Conservation (phyloP, 2,329 filamentous ascomycete genomes). For the Triangularia setosa region DNA sequence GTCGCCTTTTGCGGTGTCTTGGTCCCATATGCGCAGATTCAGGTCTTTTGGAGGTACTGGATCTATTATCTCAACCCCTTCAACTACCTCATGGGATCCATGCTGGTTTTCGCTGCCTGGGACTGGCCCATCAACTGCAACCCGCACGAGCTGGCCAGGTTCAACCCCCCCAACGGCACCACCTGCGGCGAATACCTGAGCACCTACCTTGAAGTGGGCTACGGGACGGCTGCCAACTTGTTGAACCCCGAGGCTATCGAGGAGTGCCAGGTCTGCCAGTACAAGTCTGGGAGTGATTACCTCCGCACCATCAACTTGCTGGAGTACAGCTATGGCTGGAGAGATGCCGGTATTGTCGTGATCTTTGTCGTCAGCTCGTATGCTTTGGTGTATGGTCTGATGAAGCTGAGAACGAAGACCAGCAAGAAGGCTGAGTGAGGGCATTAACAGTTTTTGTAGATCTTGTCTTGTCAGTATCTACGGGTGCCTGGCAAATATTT, state of each 20-base stretch:
- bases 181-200: slow-evolving; percentile 57
- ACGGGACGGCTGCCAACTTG: slow-evolving; percentile 48
- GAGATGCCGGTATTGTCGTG: slow-evolving; percentile 57
- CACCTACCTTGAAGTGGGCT: slow-evolving; percentile 43
- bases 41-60: slow-evolving; percentile 65
- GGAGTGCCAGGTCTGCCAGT: slow-evolving; percentile 60
- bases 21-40: slow-evolving; percentile 61
- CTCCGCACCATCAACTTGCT: slow-evolving; percentile 55
- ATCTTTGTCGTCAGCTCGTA: slow-evolving; percentile 55
- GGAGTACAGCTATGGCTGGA: slow-evolving; percentile 62
- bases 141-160: slow-evolving; percentile 46
- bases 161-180: slow-evolving; percentile 46
- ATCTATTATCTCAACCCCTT: slow-evolving; percentile 60
- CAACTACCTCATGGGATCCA: slow-evolving; percentile 56
- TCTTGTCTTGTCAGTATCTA: neutral
- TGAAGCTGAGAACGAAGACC: slow-evolving; percentile 47
- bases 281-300: slow-evolving; percentile 55
- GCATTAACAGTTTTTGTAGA: neutral
- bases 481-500: neutral
- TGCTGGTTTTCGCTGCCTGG: slow-evolving; percentile 52
- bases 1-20: slow-evolving; percentile 72
- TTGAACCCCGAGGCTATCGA: slow-evolving; percentile 55
- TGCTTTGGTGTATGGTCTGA: slow-evolving; percentile 40
- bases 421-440: slow-evolving; percentile 43
- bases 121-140: slow-evolving; percentile 44